Evolutionary conservation across 75 land plant species (phyloP).

Genomic region (Gnetum montanum): DNA sequence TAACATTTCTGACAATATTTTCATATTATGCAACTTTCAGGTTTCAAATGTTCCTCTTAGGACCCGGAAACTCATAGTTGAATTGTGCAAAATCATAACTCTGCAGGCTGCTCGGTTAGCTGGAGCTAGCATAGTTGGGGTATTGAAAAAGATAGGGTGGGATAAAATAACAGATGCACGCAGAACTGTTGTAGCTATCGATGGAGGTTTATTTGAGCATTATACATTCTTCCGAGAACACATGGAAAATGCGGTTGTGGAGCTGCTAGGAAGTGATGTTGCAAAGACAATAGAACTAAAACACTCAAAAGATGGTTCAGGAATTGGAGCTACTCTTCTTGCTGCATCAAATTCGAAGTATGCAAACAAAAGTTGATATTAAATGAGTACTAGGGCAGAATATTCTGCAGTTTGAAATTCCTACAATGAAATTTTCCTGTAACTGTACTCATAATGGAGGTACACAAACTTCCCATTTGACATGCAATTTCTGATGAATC

Average conservation of each 20-base stretch:
- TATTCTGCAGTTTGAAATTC: no score
- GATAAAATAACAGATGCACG: conserved; percentile 34
- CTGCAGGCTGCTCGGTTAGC: conserved; percentile 68
- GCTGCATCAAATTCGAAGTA: conserved; percentile 76
- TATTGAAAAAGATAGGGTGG: conserved; percentile 64
- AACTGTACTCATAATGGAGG: no score
- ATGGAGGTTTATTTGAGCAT: conserved; percentile 77
- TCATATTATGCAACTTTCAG: conserved; percentile 6
- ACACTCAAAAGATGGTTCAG: conserved; percentile 80
- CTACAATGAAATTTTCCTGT: no score
- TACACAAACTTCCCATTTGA: no score
- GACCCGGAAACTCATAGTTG: conserved; percentile 41
- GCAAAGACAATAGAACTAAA: conserved; percentile 48
- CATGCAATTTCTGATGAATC: no score
- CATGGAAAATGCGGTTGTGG: conserved; percentile 51
- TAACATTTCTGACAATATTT: no score
- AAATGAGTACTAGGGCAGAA: no score
- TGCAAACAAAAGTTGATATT: conserved; percentile 6
- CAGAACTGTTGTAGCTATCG: conserved; percentile 75
- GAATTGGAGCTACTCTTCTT: conserved; percentile 77
- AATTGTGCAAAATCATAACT: conserved; percentile 57
- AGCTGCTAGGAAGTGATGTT: conserved; percentile 45
- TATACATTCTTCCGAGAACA: conserved; percentile 58
- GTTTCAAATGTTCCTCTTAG: conserved; percentile 24
- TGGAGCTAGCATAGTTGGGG: conserved; percentile 75